Conservation (phyloP, 2,329 filamentous ascomycete genomes). For the Setomelanomma holmii region DNA sequence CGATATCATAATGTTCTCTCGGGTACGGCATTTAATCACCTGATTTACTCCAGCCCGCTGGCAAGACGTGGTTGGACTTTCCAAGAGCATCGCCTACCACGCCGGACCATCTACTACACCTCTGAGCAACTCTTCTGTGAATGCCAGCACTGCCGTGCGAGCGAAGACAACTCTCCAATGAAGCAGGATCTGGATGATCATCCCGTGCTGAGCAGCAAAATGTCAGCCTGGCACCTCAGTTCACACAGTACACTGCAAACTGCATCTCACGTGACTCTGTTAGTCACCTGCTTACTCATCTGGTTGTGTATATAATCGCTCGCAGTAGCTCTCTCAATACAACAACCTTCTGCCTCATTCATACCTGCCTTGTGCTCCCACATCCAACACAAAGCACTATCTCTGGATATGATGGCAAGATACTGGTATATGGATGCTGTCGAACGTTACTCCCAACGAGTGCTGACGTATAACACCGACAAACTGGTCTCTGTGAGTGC, state of each 20-base stretch:
- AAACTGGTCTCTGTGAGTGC: not conserved
- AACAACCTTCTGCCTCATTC: too few relatives aligned
- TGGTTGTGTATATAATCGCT: too few relatives aligned
- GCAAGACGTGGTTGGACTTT: not conserved
- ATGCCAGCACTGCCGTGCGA: not conserved
- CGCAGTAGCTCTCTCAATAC: too few relatives aligned
- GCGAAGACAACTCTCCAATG: not conserved
- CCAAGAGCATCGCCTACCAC: not conserved
- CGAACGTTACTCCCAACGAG: not conserved
- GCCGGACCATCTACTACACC: not conserved
- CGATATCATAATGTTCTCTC: not conserved
- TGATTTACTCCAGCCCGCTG: not conserved
- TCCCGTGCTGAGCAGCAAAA: not conserved
- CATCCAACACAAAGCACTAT: too few relatives aligned
- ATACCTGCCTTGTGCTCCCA: too few relatives aligned
- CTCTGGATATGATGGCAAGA: not conserved
- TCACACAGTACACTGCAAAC: too few relatives aligned
- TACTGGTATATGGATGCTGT: not conserved
- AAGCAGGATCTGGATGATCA: not conserved
- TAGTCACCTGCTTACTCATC: too few relatives aligned
- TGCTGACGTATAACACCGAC: not conserved
- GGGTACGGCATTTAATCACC: not conserved
- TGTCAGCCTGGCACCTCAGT: too few relatives aligned
- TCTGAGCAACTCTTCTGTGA: not conserved
- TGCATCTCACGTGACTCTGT: too few relatives aligned